Percentiles rank a stretch among this genome's conserved stretches.
phyloP scores from a whole-genome alignment of 2,329 filamentous ascomycete species.

The Bipolaris victoriae region DNA sequence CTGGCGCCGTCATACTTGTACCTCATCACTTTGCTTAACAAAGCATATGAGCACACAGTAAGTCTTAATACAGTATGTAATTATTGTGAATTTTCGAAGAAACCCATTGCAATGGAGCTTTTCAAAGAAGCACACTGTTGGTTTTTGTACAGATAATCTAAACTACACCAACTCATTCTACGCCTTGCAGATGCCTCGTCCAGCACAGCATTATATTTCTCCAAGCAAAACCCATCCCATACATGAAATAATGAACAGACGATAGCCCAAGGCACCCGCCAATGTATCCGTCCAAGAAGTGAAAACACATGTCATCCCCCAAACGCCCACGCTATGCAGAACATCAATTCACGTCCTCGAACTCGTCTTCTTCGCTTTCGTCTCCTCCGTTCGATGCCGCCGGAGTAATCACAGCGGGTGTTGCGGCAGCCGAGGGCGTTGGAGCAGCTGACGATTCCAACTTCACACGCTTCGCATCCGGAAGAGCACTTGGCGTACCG shows the following conservation, averaged over 20 bases:
- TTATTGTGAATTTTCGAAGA: background rate
- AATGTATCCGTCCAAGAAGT: background rate
- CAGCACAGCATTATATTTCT: background rate
- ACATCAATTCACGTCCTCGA: constrained; percentile 51
- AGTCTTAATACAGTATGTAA: background rate
- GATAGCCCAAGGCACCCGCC: background rate
- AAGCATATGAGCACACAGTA: background rate
- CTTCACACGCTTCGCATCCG: constrained; percentile 66
- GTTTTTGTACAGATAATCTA: background rate
- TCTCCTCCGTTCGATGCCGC: constrained; percentile 54
- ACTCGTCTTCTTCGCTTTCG: constrained; percentile 56
- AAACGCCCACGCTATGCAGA: constrained; percentile 24
- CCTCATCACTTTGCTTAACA: background rate
- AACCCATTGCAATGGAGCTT: background rate
- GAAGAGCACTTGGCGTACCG: constrained; percentile 35
- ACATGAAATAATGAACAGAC: background rate
- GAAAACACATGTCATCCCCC: background rate
- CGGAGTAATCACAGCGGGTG: constrained; percentile 46
- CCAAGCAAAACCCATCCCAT: background rate
- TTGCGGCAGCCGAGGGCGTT: constrained; percentile 39
- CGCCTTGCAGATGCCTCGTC: background rate
- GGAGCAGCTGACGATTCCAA: constrained; percentile 57
- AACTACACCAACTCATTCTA: background rate
- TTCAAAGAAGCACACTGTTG: background rate
- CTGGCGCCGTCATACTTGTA: background rate